Base-by-base conservation (phyloP, 768 basidiomycete species). In the Coprinopsis sp. region DNA sequence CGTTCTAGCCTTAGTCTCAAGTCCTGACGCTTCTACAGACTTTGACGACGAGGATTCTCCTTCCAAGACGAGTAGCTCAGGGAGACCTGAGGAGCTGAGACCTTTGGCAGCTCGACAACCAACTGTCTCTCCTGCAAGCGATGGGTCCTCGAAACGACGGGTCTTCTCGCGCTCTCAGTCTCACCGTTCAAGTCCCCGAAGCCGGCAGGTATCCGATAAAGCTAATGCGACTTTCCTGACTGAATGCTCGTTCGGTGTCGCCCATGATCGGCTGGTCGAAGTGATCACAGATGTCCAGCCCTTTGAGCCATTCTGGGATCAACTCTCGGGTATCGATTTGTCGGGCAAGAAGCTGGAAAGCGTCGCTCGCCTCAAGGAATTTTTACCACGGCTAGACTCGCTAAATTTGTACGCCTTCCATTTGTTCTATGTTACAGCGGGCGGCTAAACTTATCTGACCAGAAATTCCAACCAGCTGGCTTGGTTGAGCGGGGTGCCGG, bases 251-350 rank as follows among this genome's bases (percentile, higher is more conserved):
- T 99, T 99, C 61, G 91, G 81, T 13, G 83, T 97, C 34, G 79
- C 92, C n/a, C 90, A 91, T 57, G 95, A 97, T 61, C 78, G 80
- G 36, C 78, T 99, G 4, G 86, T 98, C 2, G 81, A 89, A 62
- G 82, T 90, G 56, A 91, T 99, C 59, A 97, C 94, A 33, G 93
- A 97, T 57, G 81, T 93, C 11, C 86, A 93, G 59, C 92, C 94
- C 16, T 96, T 89, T 64, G 91, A 93, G 59, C 92, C 94, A 19
- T 76, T 90, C 60, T 99, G 96, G 96, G 94, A 97, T 56, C 72
- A 77, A 31, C 66, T 99, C 49, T 70, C 58, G 46, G 64, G 69
- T 21, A 82, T 99, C 54, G 84, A 97, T 60, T 69, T 99, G 47
- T 80, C 79, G 22, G 65, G 71, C 27, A 84, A 82, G 62, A 79